A percentile compares a stretch with the other conserved stretches of the same genome.
These are phyloP conservation scores for Hyphodiscus hymeniophilus DNA, from an alignment of 495 filamentous ascomycete species.

Conservation along the genomic window DNA sequence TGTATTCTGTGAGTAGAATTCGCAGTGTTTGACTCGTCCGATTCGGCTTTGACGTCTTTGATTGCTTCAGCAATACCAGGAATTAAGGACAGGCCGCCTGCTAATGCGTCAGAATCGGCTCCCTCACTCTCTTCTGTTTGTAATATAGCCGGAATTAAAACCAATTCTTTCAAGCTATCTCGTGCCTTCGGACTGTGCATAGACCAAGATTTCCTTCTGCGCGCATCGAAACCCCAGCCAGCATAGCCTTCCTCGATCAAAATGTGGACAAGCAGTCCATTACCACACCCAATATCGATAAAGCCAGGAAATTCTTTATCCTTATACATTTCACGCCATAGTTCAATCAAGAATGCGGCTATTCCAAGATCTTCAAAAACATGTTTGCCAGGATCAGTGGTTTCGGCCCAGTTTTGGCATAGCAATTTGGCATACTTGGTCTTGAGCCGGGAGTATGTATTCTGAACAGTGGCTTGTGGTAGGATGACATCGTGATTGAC, in stretches of 20 bases:
- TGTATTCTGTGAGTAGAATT: slow-evolving; percentile 34
- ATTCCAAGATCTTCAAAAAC: slow-evolving; percentile 93
- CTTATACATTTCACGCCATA: slow-evolving; percentile 82
- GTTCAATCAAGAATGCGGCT: slow-evolving; percentile 85
- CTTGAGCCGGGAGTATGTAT: slow-evolving; percentile 78
- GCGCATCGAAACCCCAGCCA: slow-evolving; percentile 89
- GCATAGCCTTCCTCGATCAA: slow-evolving; percentile 72
- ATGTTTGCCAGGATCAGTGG: slow-evolving; percentile 82
- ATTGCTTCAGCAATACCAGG: background rate
- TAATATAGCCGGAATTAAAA: slow-evolving; percentile 60
- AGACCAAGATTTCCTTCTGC: slow-evolving; percentile 73
- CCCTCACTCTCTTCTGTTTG: background rate
- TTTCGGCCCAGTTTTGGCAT: slow-evolving; percentile 67
- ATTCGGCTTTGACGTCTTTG: background rate
- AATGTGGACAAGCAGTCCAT: slow-evolving; percentile 85
- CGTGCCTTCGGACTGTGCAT: slow-evolving; percentile 52
- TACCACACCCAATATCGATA: slow-evolving; percentile 92
- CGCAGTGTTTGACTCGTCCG: background rate
- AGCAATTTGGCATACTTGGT: slow-evolving; percentile 60
- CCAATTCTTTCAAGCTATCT: slow-evolving; percentile 54
- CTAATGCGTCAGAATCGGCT: too few relatives aligned
- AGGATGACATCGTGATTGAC: slow-evolving; percentile 71
- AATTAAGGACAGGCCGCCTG: background rate
- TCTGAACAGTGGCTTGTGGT: slow-evolving; percentile 63
- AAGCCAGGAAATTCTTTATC: slow-evolving; percentile 66